Percentiles rank a stretch among this genome's conserved stretches.
These are phyloP conservation scores for Hippophae gyantsensis DNA, from an alignment of 306 rosid genomes.

Conservation along the genomic window DNA sequence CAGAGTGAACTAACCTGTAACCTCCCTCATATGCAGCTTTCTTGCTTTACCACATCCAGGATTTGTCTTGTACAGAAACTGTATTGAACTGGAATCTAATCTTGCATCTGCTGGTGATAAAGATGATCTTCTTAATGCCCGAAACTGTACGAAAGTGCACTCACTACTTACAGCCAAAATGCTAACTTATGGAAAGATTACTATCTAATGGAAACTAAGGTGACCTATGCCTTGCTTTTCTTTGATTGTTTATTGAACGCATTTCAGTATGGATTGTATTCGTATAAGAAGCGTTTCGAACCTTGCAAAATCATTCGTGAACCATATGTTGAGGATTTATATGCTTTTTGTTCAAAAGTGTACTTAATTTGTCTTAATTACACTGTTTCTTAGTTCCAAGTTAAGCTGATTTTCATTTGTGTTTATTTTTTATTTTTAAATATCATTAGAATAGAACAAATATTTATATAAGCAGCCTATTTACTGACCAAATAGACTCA, in stretches of 20 bases:
- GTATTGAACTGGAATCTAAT: slow-evolving; percentile 74
- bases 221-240: slow-evolving; percentile 13
- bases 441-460: too few relatives aligned
- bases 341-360: too few relatives aligned
- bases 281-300: too few relatives aligned
- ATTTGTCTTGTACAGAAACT: slow-evolving; percentile 47
- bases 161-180: slow-evolving; percentile 55
- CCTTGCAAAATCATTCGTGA: too few relatives aligned
- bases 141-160: slow-evolving; percentile 68
- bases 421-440: too few relatives aligned
- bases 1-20: slow-evolving; percentile 1
- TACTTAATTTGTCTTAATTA: too few relatives aligned
- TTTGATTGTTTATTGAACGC: not conserved
- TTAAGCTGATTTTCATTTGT: too few relatives aligned
- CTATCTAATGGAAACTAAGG: slow-evolving; percentile 65
- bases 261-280: not conserved
- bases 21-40: slow-evolving; percentile 49
- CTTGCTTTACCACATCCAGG: slow-evolving; percentile 77
- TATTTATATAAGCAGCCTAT: not conserved
- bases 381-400: too few relatives aligned
- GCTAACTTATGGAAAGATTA: slow-evolving; percentile 66
- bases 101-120: slow-evolving; percentile 59
- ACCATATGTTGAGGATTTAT: too few relatives aligned
- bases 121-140: slow-evolving; percentile 52
- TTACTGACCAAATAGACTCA: not conserved